These are phyloP conservation scores for Chytriomyces hyalinus DNA, from an alignment of 192 early-diverging fungal genomes.

Conservation along the genomic window DNA sequence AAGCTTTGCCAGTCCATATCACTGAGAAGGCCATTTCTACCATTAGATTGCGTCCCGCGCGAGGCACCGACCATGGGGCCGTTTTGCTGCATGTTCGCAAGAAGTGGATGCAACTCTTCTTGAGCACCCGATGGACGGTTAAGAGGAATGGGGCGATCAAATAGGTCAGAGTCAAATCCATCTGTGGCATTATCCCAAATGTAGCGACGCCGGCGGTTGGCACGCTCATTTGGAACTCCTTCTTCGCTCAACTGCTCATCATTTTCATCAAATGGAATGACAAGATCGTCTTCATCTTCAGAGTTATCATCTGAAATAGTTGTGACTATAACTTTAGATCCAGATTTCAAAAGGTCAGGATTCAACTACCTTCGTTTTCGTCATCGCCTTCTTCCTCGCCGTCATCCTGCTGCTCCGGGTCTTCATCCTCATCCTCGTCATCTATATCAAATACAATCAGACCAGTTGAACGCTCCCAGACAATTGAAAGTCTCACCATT, in stretches of 20 bases:
- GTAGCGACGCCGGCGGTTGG: constrained; percentile 15
- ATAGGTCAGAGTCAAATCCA: constrained; percentile 30
- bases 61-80: background rate
- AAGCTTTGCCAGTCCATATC: constrained; percentile 29
- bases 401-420: constrained; percentile 53
- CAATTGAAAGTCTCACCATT: constrained; percentile 27
- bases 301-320: constrained; percentile 44
- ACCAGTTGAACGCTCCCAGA: too few species aligned
- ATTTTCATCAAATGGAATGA: constrained; percentile 39
- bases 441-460: background rate
- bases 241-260: constrained; percentile 31
- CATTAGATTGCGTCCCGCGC: background rate
- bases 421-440: constrained; percentile 61
- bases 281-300: constrained; percentile 57
- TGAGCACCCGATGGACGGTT: constrained; percentile 18
- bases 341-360: too few species aligned
- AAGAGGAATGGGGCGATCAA: constrained; percentile 25
- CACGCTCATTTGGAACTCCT: constrained; percentile 18
- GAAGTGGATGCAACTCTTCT: constrained; percentile 29
- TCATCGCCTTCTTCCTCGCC: constrained; percentile 55
- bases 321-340: constrained; percentile 1
- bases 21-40: background rate
- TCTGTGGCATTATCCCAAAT: constrained; percentile 27
- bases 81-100: constrained; percentile 10
- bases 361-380: constrained; percentile 52